Conservation (phyloP, 2,329 filamentous ascomycete genomes). For the Alternaria ethzedia region DNA sequence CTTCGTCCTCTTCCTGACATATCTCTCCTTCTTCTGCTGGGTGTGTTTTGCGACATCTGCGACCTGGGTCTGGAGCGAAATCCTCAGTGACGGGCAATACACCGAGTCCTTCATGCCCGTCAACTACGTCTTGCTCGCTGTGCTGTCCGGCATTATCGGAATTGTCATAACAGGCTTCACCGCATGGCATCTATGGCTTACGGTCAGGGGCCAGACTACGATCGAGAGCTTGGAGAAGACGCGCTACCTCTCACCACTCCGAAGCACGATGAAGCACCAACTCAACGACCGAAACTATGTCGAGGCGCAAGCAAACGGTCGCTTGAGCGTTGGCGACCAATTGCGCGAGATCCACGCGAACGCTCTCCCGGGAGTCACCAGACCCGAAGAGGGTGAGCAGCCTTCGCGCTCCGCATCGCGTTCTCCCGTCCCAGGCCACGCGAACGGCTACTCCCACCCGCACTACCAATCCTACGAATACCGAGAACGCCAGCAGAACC, state of each 20-base stretch:
- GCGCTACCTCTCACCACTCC: conserved; percentile 83
- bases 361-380: conserved; percentile 77
- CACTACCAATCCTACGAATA: conserved; percentile 52
- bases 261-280: conserved; percentile 71
- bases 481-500: conserved; percentile 68
- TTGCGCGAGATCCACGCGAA: conserved; percentile 83
- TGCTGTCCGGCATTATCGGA: conserved; percentile 89
- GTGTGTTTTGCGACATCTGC: conserved; percentile 78
- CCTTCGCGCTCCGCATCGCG: conserved; percentile 52
- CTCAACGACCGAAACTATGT: conserved; percentile 56
- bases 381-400: conserved; percentile 80
- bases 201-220: conserved; percentile 81
- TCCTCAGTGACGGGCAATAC: conserved; percentile 73
- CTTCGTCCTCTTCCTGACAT: conserved; percentile 89
- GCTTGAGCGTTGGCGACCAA: conserved; percentile 65
- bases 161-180: conserved; percentile 90
- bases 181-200: conserved; percentile 86
- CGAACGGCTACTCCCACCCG: conserved; percentile 54
- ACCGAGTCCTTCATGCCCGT: conserved; percentile 81
- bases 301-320: conserved; percentile 51
- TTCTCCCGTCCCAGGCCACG: conserved; percentile 37
- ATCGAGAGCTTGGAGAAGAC: conserved; percentile 98
- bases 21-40: conserved; percentile 86
- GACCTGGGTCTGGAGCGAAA: conserved; percentile 84
- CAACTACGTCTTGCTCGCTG: conserved; percentile 87